These are phyloP conservation scores for Picochlorum sp. DNA, from an alignment of 139 green algal genomes.

Conservation along the genomic window DNA sequence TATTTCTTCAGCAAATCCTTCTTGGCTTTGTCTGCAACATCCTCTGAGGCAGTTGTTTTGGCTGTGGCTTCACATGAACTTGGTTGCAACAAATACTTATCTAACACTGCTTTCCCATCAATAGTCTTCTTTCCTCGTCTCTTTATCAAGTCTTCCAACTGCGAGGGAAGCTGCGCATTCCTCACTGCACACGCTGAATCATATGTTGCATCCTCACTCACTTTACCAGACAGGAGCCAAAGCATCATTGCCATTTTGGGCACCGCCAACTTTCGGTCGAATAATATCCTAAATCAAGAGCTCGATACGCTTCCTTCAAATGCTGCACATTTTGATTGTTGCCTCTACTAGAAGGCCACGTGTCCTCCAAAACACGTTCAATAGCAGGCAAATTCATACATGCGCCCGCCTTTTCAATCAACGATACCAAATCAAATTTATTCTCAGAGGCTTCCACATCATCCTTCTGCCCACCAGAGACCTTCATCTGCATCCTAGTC, in stretches of 20 bases:
- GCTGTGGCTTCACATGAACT: background rate
- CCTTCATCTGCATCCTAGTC: no score
- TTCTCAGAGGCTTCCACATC: background rate
- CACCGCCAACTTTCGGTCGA: slow-evolving; percentile 1
- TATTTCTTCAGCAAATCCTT: slow-evolving; percentile 1
- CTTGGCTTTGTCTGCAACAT: background rate
- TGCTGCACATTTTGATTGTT: slow-evolving; percentile 5
- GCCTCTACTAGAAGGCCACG: slow-evolving; percentile 8
- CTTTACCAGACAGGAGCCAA: slow-evolving; percentile 16
- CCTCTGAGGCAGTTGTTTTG: background rate
- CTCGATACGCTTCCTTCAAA: background rate
- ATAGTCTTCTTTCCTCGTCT: background rate
- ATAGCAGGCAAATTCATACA: background rate
- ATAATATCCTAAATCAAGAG: slow-evolving; percentile 1
- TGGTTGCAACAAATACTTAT: background rate
- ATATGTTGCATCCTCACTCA: slow-evolving; percentile 7
- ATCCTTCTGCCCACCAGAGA: no score
- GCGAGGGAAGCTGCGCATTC: background rate
- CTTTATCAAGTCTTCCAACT: background rate
- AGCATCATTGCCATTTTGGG: slow-evolving; percentile 17
- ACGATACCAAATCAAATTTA: background rate
- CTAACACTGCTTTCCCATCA: background rate
- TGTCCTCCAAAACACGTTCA: background rate
- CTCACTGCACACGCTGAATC: background rate
- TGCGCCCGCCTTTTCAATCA: background rate